Evolutionary conservation across 23 red algal genomes (phyloP).

Genomic region (Gracilaria domingensis): DNA sequence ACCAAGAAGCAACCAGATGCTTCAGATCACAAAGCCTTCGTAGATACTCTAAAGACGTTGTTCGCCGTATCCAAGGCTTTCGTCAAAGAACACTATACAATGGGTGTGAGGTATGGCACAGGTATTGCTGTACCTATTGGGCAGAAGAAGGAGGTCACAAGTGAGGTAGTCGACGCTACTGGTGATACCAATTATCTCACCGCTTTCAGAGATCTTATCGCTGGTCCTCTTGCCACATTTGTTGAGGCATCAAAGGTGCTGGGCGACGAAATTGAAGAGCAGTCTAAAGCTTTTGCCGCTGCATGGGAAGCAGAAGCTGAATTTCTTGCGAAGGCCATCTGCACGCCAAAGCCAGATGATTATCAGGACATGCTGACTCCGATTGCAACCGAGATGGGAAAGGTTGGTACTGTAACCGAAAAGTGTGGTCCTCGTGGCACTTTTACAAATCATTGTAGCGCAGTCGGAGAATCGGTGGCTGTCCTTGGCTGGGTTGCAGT

Average conservation of each 20-base stretch:
- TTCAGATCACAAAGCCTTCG: constrained; percentile 40
- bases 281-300: constrained; percentile 28
- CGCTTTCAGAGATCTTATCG: constrained; percentile 52
- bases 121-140: constrained; percentile 22
- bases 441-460: constrained; percentile 74
- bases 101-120: constrained; percentile 57
- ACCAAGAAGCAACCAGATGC: constrained; percentile 53
- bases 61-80: constrained; percentile 39
- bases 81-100: constrained; percentile 72
- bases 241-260: constrained; percentile 68
- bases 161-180: constrained; percentile 4
- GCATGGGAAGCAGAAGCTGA: constrained; percentile 66
- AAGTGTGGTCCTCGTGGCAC: constrained; percentile 54
- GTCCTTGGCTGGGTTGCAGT: constrained; percentile 85
- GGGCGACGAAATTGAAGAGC: constrained; percentile 60
- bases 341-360: constrained; percentile 70
- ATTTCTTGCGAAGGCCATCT: constrained; percentile 58
- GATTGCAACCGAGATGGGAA: constrained; percentile 72
- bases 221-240: constrained; percentile 68
- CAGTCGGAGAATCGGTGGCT: constrained; percentile 66
- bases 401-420: constrained; percentile 36
- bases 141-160: neutral
- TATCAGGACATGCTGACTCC: constrained; percentile 67
- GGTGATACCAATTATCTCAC: constrained; percentile 50
- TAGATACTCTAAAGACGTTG: constrained; percentile 33